phyloP scores from a whole-genome alignment of 495 filamentous ascomycete genomes.

The Aspergillus indologenus region DNA sequence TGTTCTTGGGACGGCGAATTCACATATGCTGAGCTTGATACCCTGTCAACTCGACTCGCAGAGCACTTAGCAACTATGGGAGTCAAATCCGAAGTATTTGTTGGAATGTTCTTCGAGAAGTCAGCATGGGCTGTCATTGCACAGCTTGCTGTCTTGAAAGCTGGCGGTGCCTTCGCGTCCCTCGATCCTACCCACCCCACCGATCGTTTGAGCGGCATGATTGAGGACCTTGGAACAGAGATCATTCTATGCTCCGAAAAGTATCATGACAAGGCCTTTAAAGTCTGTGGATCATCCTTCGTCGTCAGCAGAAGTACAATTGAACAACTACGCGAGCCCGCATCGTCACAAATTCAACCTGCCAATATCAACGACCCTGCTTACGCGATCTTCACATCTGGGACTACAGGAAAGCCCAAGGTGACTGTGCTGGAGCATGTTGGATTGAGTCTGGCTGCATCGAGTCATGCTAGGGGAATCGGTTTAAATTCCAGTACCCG shows the following conservation, averaged over 20 bases:
- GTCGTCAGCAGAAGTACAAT: constrained; percentile 31
- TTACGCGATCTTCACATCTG: constrained; percentile 51
- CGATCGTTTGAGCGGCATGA: constrained; percentile 50
- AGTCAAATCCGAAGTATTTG: constrained; percentile 40
- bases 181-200: constrained; percentile 57
- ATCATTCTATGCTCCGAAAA: constrained; percentile 39
- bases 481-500: constrained; percentile 50
- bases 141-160: constrained; percentile 54
- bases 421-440: constrained; percentile 46
- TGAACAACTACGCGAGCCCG: constrained; percentile 26
- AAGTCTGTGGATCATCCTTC: constrained; percentile 29
- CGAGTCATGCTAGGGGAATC: constrained; percentile 36
- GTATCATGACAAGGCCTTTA: constrained; percentile 29
- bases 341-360: constrained; percentile 14
- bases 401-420: constrained; percentile 52
- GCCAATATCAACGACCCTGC: constrained; percentile 32
- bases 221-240: constrained; percentile 44
- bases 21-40: constrained; percentile 45
- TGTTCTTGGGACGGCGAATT: constrained; percentile 50
- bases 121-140: constrained; percentile 53
- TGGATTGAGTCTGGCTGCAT: constrained; percentile 31
- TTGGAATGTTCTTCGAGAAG: constrained; percentile 58
- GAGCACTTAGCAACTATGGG: constrained; percentile 39
- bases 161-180: constrained; percentile 57
- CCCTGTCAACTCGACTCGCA: constrained; percentile 34